A percentile compares a stretch with the other conserved stretches of the same genome.
phyloP scores from a whole-genome alignment of 2,329 filamentous ascomycete genomes.

The Calycina marina region DNA sequence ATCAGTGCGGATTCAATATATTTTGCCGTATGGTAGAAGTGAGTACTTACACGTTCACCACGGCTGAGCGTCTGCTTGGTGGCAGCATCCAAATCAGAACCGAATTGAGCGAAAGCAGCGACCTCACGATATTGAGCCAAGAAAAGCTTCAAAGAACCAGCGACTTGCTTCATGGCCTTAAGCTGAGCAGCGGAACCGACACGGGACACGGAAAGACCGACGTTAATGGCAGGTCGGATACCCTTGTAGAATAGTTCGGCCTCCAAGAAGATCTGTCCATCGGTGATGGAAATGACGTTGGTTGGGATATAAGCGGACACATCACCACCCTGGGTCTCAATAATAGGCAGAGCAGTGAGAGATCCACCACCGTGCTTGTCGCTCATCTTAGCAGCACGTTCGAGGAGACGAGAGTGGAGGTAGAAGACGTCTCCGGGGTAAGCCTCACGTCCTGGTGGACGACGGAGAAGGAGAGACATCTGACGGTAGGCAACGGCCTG shows the following conservation, averaged over 20 bases:
- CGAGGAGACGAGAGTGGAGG: constrained; percentile 96
- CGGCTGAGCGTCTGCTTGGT: constrained; percentile 97
- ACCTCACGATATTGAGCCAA: constrained; percentile 99
- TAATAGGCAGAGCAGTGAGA: constrained; percentile 90
- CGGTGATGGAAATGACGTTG: constrained; percentile 99
- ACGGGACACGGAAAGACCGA: constrained; percentile 99
- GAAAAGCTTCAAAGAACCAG: constrained; percentile 99
- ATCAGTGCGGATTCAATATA: constrained; percentile 13
- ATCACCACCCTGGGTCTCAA: constrained; percentile 99
- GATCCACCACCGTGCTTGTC: constrained; percentile 89
- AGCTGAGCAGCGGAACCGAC: constrained; percentile 98
- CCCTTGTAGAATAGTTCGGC: constrained; percentile 99
- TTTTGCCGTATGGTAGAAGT: constrained; percentile 24
- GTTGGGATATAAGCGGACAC: constrained; percentile 99
- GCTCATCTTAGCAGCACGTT: constrained; percentile 99
- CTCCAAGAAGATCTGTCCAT: constrained; percentile 99
- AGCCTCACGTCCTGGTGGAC: constrained; percentile 96
- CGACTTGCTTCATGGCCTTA: constrained; percentile 99
- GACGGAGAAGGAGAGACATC: constrained; percentile 95
- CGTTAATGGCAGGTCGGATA: constrained; percentile 99
- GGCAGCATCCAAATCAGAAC: constrained; percentile 96
- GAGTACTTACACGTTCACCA: constrained; percentile 77
- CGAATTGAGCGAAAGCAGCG: constrained; percentile 98
- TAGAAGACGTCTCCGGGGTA: constrained; percentile 99
- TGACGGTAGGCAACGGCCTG: constrained; percentile 97